Conservation (phyloP, 2,329 filamentous ascomycete genomes). For the Teratosphaeria zuluensis region DNA sequence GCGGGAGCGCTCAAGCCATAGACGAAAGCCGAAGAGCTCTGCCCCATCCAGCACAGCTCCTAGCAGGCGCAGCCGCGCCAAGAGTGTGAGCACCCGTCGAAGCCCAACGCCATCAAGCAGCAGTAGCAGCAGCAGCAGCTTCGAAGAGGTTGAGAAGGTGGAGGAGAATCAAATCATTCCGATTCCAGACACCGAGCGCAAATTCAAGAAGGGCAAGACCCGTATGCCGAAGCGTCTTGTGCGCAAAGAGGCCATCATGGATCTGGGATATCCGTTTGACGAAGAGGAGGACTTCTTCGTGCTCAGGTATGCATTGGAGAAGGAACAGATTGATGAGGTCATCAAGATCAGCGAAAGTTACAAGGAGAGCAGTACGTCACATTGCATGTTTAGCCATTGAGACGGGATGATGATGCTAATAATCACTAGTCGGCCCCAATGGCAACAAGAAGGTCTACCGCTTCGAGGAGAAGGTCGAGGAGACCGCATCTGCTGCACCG, state of each 20-base stretch:
- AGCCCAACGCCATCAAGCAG: conserved; percentile 31
- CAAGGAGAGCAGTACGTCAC: conserved; percentile 34
- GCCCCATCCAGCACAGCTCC: conserved; percentile 10
- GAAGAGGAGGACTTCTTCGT: conserved; percentile 81
- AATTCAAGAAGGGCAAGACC: conserved; percentile 66
- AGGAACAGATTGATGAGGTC: conserved; percentile 84
- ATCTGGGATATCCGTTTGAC: conserved; percentile 75
- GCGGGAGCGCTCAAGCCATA: conserved; percentile 34
- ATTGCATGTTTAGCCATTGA: not conserved
- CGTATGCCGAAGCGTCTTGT: conserved; percentile 74
- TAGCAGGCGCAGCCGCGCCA: conserved; percentile 11
- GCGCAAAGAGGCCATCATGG: conserved; percentile 68
- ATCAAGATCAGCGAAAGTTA: conserved; percentile 75
- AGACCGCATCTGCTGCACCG: conserved; percentile 11
- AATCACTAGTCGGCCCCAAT: conserved; percentile 4
- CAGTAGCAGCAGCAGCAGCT: conserved; percentile 24
- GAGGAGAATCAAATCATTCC: conserved; percentile 10
- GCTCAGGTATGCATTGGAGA: conserved; percentile 73
- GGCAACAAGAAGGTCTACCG: conserved; percentile 27
- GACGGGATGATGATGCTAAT: not conserved
- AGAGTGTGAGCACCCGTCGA: conserved; percentile 7
- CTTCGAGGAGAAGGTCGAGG: conserved; percentile 23
- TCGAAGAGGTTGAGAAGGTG: conserved; percentile 11
- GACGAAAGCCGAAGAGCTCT: conserved; percentile 16
- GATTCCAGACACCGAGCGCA: conserved; percentile 11